Evolutionary conservation across 805 yeast genomes (phyloP).

Genomic region (Yamadazyma laniorum): DNA sequence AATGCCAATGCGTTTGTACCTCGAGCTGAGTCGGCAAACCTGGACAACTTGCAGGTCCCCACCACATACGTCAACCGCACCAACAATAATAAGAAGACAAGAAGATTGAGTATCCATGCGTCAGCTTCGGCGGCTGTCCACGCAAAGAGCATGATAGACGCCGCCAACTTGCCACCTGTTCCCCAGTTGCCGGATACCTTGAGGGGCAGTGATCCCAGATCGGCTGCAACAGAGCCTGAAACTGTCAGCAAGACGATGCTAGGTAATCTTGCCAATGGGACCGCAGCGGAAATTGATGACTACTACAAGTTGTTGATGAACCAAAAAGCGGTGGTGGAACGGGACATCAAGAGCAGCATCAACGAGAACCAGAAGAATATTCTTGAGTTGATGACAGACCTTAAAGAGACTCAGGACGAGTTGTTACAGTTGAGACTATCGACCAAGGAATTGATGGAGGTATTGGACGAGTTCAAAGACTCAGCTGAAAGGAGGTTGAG

Average conservation of each 20-base stretch:
- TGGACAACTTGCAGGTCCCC: slow-evolving; percentile 4
- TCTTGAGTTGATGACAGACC: slow-evolving; percentile 55
- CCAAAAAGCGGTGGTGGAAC: slow-evolving; percentile 49
- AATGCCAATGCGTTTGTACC: slow-evolving; percentile 21
- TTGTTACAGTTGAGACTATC: slow-evolving; percentile 58
- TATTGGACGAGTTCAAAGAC: slow-evolving; percentile 56
- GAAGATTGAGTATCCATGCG: slow-evolving; percentile 38
- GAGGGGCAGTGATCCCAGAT: background rate
- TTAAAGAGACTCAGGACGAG: slow-evolving; percentile 63
- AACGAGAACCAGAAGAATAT: slow-evolving; percentile 64
- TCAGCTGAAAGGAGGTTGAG: slow-evolving; percentile 59
- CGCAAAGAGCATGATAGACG: slow-evolving; percentile 21
- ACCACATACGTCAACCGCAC: slow-evolving; percentile 15
- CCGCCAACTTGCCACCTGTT: slow-evolving; percentile 29
- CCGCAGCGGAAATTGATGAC: slow-evolving; percentile 70
- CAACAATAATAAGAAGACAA: slow-evolving; percentile 13
- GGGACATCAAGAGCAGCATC: slow-evolving; percentile 57
- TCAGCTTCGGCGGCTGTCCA: slow-evolving; percentile 36
- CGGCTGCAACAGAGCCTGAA: background rate
- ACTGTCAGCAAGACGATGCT: slow-evolving; percentile 18
- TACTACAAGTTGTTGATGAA: slow-evolving; percentile 55
- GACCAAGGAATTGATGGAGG: slow-evolving; percentile 57
- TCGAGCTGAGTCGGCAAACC: slow-evolving; percentile 2
- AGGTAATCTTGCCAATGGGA: slow-evolving; percentile 55
- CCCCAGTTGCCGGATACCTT: slow-evolving; percentile 19